Base-by-base conservation (phyloP, 352 stramenopile species). In the Halophytophthora batemanensis region DNA sequence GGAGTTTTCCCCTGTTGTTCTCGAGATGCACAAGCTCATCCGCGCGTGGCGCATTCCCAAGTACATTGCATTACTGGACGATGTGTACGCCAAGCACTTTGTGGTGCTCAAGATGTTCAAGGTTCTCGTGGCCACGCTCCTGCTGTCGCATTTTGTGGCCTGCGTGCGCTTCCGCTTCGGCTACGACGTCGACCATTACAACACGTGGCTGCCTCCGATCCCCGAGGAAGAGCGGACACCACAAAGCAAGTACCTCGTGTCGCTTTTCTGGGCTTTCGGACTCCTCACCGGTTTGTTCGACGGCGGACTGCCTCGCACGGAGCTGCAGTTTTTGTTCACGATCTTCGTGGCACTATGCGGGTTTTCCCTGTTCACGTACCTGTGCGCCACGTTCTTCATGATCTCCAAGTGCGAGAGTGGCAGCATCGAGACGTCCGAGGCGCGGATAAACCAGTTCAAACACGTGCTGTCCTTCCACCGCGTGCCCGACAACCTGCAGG, bases 371-470 rank as follows among this genome's bases (percentile, higher is more conserved):
- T 90, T 90, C 55, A 86, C 74, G 13, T 84, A 85, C 35, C 40
- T 90, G 2, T 86, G 74, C 23, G 79, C 74, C 8, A 86, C 65
- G 15, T 82, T 87, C 31, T 90, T 90, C 47, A 84, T 90, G 71
- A 78, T 90, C 14, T 90, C 79, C 29, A 87, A 90, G 45, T 87
- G 76, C 44, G 79, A 90, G 56, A 84, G 71, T 19, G 67, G 71
- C 10, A 61, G 78, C 19, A 53, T 62, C 2, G 74, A 71, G 28
- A 56, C 66, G n/a, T 65, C 70, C 4, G 79, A 87, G 28, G 76
- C 74, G 0, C 71, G 78, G 23, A 82, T 86, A 34, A 87, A 86
- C 45, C 76, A 90, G 50, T 69, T 90, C 37, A 85, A 82, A 46
- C 74, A 90, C 29, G 19, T 87, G n/a, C 50, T 87, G 0, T 81